phyloP scores from a whole-genome alignment of 768 basidiomycete genomes.

The Tylopilus rubrobrunneus region DNA sequence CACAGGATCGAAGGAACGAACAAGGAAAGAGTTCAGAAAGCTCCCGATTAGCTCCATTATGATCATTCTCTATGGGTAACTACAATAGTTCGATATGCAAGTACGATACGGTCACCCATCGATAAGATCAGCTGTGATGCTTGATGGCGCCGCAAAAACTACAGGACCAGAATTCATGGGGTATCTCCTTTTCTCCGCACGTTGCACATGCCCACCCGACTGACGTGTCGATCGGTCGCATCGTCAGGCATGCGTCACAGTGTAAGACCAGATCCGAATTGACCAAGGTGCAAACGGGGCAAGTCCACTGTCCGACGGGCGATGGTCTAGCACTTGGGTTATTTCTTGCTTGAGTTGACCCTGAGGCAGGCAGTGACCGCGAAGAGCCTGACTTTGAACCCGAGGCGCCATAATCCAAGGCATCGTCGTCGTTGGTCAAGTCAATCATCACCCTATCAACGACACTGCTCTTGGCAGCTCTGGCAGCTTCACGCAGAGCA shows the following conservation, averaged over 20 bases:
- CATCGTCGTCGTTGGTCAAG: constrained; percentile 41
- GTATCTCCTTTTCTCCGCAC: constrained; percentile 62
- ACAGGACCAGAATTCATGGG: constrained; percentile 73
- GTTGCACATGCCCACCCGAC: constrained; percentile 61
- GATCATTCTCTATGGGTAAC: not conserved
- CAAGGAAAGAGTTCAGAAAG: not conserved
- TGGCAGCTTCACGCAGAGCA: constrained; percentile 60
- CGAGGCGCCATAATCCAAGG: constrained; percentile 13
- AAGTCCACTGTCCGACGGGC: constrained; percentile 42
- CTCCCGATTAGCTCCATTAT: not conserved
- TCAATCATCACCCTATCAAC: constrained; percentile 54
- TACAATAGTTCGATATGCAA: not conserved
- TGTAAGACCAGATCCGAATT: constrained; percentile 47
- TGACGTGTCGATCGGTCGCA: constrained; percentile 34
- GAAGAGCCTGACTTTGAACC: constrained; percentile 29
- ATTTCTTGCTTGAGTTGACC: not conserved
- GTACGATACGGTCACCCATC: not conserved
- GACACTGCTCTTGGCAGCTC: constrained; percentile 65
- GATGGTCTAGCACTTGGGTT: not conserved
- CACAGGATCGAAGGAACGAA: too few relatives aligned
- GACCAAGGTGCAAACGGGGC: constrained; percentile 60
- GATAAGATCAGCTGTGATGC: constrained; percentile 22
- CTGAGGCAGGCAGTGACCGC: not conserved
- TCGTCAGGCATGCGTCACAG: constrained; percentile 57
- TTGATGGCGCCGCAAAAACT: constrained; percentile 68